phyloP scores from a whole-genome alignment of 2,329 filamentous ascomycete species.

The Pseudogymnoascus sp. region DNA sequence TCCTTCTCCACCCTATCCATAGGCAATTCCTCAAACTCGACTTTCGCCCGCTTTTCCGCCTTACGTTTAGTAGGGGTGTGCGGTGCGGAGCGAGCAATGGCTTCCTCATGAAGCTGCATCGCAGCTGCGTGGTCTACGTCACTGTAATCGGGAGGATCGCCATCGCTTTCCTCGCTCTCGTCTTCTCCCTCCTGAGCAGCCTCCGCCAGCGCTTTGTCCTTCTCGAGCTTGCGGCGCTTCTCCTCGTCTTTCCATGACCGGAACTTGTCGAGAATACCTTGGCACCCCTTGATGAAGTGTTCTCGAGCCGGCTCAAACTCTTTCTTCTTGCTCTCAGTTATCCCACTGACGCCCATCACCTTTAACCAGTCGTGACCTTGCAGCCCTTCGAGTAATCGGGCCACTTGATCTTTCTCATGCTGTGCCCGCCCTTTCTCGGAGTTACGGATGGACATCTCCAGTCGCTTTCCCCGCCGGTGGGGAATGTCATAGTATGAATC shows the following conservation, averaged over 20 bases:
- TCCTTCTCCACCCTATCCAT: slow-evolving; percentile 42
- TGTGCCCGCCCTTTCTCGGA: slow-evolving; percentile 58
- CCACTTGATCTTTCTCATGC: slow-evolving; percentile 59
- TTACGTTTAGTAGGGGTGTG: slow-evolving; percentile 17
- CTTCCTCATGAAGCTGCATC: slow-evolving; percentile 57
- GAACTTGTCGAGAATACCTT: slow-evolving; percentile 80
- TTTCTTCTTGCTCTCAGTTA: slow-evolving; percentile 76
- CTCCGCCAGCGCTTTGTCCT: slow-evolving; percentile 12
- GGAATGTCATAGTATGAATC: slow-evolving; percentile 47
- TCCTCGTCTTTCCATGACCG: slow-evolving; percentile 83
- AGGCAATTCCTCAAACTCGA: slow-evolving; percentile 14
- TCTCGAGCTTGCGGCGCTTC: slow-evolving; percentile 45
- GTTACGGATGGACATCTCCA: slow-evolving; percentile 57
- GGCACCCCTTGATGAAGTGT: slow-evolving; percentile 78
- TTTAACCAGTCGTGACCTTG: slow-evolving; percentile 89
- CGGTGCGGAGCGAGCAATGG: slow-evolving; percentile 27
- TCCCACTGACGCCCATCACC: slow-evolving; percentile 78
- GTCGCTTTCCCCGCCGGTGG: slow-evolving; percentile 52
- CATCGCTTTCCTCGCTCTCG: slow-evolving; percentile 33
- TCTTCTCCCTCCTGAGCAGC: slow-evolving; percentile 17
- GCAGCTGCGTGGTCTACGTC: slow-evolving; percentile 66
- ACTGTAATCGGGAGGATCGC: slow-evolving; percentile 55
- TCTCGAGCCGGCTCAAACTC: slow-evolving; percentile 78
- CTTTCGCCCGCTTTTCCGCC: slow-evolving; percentile 30
- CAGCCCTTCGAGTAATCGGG: slow-evolving; percentile 67